Conservation (phyloP, 108 stramenopile species). For the Nitzschia inconspicua region DNA sequence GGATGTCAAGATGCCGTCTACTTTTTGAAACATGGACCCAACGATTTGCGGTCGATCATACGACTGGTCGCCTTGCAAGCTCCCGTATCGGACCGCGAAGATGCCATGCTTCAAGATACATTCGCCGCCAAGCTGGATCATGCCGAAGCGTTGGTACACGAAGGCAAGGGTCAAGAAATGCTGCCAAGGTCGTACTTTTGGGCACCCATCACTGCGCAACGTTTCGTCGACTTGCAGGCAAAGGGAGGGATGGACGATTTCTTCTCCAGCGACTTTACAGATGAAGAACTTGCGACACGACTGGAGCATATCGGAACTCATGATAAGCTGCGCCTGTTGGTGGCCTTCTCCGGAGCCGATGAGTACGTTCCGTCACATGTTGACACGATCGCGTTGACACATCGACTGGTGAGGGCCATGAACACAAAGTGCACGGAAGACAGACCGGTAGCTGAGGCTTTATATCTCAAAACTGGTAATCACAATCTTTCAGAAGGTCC, state of each 20-base stretch:
- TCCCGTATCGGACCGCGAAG: slow-evolving; percentile 91
- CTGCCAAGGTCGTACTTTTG: slow-evolving; percentile 86
- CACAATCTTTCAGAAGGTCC: slow-evolving; percentile 71
- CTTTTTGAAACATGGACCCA: slow-evolving; percentile 59
- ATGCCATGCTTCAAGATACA: slow-evolving; percentile 14
- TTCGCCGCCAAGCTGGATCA: slow-evolving; percentile 27
- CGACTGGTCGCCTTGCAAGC: slow-evolving; percentile 85
- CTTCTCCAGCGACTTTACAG: slow-evolving; percentile 88
- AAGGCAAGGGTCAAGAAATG: slow-evolving; percentile 72
- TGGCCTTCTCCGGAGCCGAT: slow-evolving; percentile 82
- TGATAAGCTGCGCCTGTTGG: slow-evolving; percentile 43
- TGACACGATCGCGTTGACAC: slow-evolving; percentile 46
- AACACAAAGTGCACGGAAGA: slow-evolving; percentile 29
- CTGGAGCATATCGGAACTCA: slow-evolving; percentile 56
- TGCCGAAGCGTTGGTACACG: slow-evolving; percentile 43
- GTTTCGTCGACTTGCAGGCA: slow-evolving; percentile 77
- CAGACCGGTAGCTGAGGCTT: slow-evolving; percentile 27
- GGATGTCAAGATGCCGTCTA: slow-evolving; percentile 91
- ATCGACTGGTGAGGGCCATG: slow-evolving; percentile 75
- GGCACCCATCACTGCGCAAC: slow-evolving; percentile 91
- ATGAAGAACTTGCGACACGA: slow-evolving; percentile 64
- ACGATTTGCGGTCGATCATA: slow-evolving; percentile 1
- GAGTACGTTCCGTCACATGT: slow-evolving; percentile 80
- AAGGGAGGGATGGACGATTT: slow-evolving; percentile 86
- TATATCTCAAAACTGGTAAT: slow-evolving; percentile 60